Base-by-base conservation (phyloP, 2,329 filamentous ascomycete genomes). In the Apiospora phragmitis region DNA sequence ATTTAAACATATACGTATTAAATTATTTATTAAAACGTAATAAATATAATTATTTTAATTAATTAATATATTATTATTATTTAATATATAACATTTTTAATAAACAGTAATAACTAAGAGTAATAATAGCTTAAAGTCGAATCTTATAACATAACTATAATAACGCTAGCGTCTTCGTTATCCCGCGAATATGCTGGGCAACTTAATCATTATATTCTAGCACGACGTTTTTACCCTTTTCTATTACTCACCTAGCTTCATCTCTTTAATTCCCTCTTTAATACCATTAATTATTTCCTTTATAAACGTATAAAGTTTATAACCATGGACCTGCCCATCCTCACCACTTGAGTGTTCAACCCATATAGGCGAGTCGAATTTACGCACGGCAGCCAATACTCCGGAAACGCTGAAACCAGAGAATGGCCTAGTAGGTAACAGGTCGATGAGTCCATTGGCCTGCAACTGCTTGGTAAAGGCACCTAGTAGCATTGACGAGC, bases 301-400 rank as follows among this genome's bases (percentile, higher is more conserved):
- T 1, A 26, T 26, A 9, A 49, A 49, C 1, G n/a, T 5, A 11
- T 14, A 8, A 51, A 51, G 47, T 16, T 29, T 16, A 14, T 24
- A 51, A 1, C 0, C 18, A n/a, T 29, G 47, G 11, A 16, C 5
- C 12, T 24, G 11, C 12, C 0, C 11, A 29, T 12, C 6, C 8
- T 3, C 8, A 8, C 11, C 4, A 49, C 3, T 2, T 12, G 24
- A 12, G 16, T 14, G 24, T 2, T 43, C 42, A 29, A 2, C 12
- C 24, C 5, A 21, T 1, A 9, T 32, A 18, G 49, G 49, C 0
- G 26, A 55, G 6, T 5, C 1, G 8, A 62, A 38, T 7, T 11
- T 14, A 3, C 9, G 29, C 7, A n/a, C 3, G 4, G 18, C 2
- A 2, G 6, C 11, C 2, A 12, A 0, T 2, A 38, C 4, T 2